phyloP scores from a whole-genome alignment of 345 rosid species.

The Cardamine resedifolia region DNA sequence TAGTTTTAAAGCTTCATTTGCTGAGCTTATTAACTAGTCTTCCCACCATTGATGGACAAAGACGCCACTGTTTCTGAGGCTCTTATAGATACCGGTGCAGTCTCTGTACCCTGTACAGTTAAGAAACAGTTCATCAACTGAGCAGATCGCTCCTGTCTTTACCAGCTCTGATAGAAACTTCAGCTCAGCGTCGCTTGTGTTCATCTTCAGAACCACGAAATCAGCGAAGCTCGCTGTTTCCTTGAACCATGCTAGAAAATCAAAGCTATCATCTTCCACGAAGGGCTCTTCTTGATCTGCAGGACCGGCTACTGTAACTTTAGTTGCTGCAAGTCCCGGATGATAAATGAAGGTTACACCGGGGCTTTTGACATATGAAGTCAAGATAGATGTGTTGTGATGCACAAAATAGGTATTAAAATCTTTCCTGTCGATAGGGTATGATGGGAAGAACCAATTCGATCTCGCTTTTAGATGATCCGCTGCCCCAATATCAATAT shows the following conservation, averaged over 20 bases:
- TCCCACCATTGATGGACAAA: conserved; percentile 96
- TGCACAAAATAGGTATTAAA: conserved; percentile 75
- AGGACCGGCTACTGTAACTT: background rate
- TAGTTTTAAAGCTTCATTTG: conserved; percentile 21
- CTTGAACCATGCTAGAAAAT: conserved; percentile 75
- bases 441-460: conserved; percentile 65
- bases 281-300: conserved; percentile 50
- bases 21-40: conserved; percentile 31
- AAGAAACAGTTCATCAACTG: conserved; percentile 73
- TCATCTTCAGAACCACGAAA: conserved; percentile 81
- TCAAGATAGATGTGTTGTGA: conserved; percentile 73
- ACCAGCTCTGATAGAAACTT: conserved; percentile 61
- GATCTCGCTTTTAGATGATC: conserved; percentile 51
- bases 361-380: conserved; percentile 62
- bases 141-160: conserved; percentile 68
- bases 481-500: conserved; percentile 65
- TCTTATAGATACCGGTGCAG: conserved; percentile 55
- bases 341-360: conserved; percentile 76
- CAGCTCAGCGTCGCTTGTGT: conserved; percentile 55
- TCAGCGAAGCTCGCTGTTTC: conserved; percentile 71
- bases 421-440: conserved; percentile 55
- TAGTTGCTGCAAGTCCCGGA: conserved; percentile 62
- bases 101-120: conserved; percentile 49
- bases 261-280: conserved; percentile 56
- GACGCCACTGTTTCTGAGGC: conserved; percentile 68